Conservation (phyloP, 1,284 basidiomycete genomes). For the Pisolithus thermaeus region DNA sequence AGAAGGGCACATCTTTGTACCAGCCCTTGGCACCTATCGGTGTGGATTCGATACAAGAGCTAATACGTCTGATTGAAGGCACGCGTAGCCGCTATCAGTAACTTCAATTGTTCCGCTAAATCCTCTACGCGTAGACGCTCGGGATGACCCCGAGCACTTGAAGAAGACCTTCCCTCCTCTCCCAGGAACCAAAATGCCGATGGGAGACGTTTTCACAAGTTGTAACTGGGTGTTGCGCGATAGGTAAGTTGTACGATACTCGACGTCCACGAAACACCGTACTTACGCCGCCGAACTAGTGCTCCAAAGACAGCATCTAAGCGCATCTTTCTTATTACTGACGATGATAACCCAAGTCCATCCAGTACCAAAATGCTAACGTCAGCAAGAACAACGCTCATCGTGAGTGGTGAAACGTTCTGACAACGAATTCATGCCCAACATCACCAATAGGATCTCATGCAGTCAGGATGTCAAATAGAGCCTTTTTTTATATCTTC, state of each 20-base stretch:
- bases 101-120: constrained; percentile 2
- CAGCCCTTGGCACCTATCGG: constrained; percentile 75
- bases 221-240: constrained; percentile 86
- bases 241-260: constrained; percentile 46
- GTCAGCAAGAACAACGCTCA: constrained; percentile 64
- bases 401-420: constrained; percentile 37
- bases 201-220: constrained; percentile 82
- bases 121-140: constrained; percentile 38
- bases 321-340: constrained; percentile 89
- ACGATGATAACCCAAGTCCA: constrained; percentile 69
- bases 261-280: background rate
- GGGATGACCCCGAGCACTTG: constrained; percentile 52
- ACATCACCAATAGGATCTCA: constrained; percentile 58
- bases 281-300: constrained; percentile 34
- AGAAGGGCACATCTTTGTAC: constrained; percentile 69
- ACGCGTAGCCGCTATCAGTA: constrained; percentile 11
- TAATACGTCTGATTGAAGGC: constrained; percentile 71
- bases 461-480: constrained; percentile 74
- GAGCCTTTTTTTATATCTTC: constrained; percentile 92
- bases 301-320: constrained; percentile 84
- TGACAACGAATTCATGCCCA: background rate
- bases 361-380: constrained; percentile 51
- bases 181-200: constrained; percentile 49
- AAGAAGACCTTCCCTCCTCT: constrained; percentile 57
- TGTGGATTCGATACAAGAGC: constrained; percentile 73